Conservation (phyloP, 179 eudicot genomes). For the Vitellaria paradoxa region DNA sequence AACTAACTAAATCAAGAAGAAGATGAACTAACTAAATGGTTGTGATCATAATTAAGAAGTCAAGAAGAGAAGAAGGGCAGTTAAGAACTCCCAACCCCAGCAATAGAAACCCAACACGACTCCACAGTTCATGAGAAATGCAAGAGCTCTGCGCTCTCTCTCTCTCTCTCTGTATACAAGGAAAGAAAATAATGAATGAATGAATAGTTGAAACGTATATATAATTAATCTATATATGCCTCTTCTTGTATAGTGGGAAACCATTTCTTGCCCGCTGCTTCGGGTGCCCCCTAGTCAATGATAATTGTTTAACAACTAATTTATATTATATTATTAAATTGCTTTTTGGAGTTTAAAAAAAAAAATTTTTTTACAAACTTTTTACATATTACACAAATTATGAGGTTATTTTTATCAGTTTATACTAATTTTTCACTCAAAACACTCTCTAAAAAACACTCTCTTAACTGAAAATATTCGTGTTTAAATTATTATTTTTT, state of each 20-base stretch:
- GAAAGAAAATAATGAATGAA: background rate
- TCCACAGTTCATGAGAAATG: conserved; percentile 77
- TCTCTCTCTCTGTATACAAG: conserved; percentile 12
- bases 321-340: no score
- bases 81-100: conserved; percentile 88
- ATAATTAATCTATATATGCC: background rate
- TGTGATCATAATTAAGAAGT: conserved; percentile 8
- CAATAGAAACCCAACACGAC: conserved; percentile 78
- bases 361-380: no score
- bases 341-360: no score
- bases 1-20: background rate
- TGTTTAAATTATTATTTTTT: no score
- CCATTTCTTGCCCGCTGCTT: no score
- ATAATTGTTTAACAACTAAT: no score
- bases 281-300: no score
- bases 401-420: no score
- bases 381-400: no score
- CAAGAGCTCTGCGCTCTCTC: conserved; percentile 21
- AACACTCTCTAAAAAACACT: no score
- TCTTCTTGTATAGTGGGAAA: background rate
- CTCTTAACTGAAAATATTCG: no score
- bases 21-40: background rate
- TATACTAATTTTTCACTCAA: no score
- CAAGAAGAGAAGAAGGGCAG: conserved; percentile 80
- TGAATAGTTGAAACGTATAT: conserved; percentile 10